Evolutionary conservation across 2,329 filamentous ascomycete genomes (phyloP), one percentile per base, ranked within the genome.

Genomic region (Daldinia sp.): DNA sequence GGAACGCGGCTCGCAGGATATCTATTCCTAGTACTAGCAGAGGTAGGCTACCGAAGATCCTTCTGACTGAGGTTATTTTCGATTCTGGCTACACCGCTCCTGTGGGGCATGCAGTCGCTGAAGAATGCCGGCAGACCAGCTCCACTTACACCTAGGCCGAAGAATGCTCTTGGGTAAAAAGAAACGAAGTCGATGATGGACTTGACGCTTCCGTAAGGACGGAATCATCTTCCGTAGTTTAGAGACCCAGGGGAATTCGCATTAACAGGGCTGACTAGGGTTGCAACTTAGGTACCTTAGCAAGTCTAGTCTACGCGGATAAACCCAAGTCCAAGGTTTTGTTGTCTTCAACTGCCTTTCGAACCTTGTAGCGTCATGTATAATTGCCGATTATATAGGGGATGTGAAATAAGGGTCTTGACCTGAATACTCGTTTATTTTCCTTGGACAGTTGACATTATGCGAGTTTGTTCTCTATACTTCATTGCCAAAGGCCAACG

Each of bases 381-480:
- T 51, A 51, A 51, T n/a, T 51, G 46, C 15, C 46, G 15, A 51
- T 51, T 15, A 30, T 51, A 51, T 51, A 51, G 26, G 28, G 23
- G 23, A 50, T 50, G 15, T 28, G 23, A 9, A 10, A 7, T 35
- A 35, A 35, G 33, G 5, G 33, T 35, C 33, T 23, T 2, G 20
- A 23, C 1, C 20, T 23, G 2, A 23, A 23, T 23, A 23, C 20
- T 23, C 20, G 20, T 23, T 23, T 23, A 23, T 23, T 23, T 23
- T 23, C 20, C 20, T 23, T 23, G 2, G 20, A 23, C 20, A 2
- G 20, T 23, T 23, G 20, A 2, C 20, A 23, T 23, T 23, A 23
- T 23, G 2, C 20, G 1, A 2, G 20, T 23, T 23, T 23, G 20
- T 23, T 23, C 20, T 23, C 20, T 46, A 12, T 10, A 20, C 18